Evolutionary conservation across 768 basidiomycete genomes (phyloP), one percentile per base, ranked within the genome.

Genomic region (Leccinum uliginosum): DNA sequence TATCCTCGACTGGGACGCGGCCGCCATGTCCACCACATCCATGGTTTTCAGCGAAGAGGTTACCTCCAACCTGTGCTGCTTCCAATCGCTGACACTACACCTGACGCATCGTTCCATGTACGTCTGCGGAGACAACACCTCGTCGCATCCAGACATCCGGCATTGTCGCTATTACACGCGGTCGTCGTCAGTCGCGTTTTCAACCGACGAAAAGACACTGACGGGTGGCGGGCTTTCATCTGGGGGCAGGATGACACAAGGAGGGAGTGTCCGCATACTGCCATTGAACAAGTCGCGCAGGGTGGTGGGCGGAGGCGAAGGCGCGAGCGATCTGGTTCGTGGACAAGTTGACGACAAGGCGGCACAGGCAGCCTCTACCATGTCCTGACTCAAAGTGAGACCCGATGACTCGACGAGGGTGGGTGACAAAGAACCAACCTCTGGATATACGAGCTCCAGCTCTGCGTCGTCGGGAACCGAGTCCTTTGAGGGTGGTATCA

Each of bases 71-170:
- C 17, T 59, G 6, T 53, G 58, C 24, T 51, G 59, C 9, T 62
- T 67, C 68, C 69, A 71, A 19, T 53, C 55, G 6, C 27, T 23
- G 19, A 64, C 19, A 47, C 53, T 55, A 45, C 68, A 71, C 15
- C 54, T 53, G 23, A 61, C 49, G 26, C 68, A 69, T 9, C 59
- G 59, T n/a, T 61, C 48, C 50, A 60, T 56, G n/a, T 38, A 23
- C 3, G 55, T 53, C 1, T 54, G 54, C 4, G 51, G n/a, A 0
- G 57, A 26, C 23, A 67, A 46, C 2, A n/a, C 8, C 14, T 60
- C 65, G 14, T 50, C 45, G 52, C 67, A 71, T 26, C 55, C 55
- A 5, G 46, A 29, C 23, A 48, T 56, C 15, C 46, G 32, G 45
- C 67, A 71, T 3, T 17, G 51, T 26, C 62, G 62, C 67, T 69